These are phyloP conservation scores for Fusarium sp. DNA, from an alignment of 2,329 filamentous ascomycete species.

Conservation along the genomic window DNA sequence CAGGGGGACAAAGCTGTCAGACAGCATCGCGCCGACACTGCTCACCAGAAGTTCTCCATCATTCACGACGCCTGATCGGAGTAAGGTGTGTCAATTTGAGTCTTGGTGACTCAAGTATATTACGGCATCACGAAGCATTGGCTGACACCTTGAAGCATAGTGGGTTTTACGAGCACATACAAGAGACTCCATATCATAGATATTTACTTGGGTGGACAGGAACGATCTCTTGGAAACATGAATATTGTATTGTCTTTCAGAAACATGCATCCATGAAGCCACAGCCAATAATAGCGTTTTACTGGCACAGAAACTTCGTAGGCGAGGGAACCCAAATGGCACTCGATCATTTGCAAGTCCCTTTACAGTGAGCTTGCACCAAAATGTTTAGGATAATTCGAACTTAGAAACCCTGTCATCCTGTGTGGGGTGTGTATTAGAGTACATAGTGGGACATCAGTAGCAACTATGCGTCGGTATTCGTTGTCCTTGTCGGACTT, in stretches of 20 bases:
- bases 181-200: background rate
- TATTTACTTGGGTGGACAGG: background rate
- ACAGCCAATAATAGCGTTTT: background rate
- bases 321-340: too few species aligned
- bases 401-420: background rate
- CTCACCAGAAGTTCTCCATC: conserved; percentile 62
- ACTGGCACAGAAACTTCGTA: background rate
- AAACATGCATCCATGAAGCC: background rate
- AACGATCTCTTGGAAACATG: background rate
- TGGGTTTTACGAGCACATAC: background rate
- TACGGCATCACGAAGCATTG: background rate
- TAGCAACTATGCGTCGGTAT: too few species aligned
- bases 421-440: background rate
- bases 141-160: background rate
- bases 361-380: background rate
- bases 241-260: background rate
- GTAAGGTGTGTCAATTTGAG: background rate
- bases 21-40: conserved; percentile 70
- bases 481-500: too few species aligned
- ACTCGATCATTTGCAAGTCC: background rate
- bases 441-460: background rate
- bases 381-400: background rate
- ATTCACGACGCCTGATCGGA: conserved; percentile 52
- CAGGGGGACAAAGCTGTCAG: conserved; percentile 72
- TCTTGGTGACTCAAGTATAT: background rate